Conservation (phyloP, 805 yeast species). For the Cyberlindnera mississippiensis region DNA sequence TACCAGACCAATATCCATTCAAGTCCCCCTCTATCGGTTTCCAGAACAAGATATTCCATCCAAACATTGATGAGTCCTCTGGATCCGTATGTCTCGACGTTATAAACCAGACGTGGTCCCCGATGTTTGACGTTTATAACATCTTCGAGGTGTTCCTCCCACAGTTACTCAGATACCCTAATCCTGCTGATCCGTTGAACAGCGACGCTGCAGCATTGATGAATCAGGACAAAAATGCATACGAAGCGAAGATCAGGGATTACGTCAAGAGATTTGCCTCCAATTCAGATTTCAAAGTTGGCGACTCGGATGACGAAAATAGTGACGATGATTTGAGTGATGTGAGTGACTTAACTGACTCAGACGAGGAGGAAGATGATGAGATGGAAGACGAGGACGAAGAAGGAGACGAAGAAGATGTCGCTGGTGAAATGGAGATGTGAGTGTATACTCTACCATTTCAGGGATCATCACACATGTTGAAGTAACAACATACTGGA, state of each 20-base stretch:
- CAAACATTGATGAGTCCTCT: slow-evolving; percentile 85
- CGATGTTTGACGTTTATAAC: slow-evolving; percentile 89
- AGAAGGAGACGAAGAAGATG: slow-evolving; percentile 24
- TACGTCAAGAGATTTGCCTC: slow-evolving; percentile 73
- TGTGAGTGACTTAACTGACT: slow-evolving; percentile 24
- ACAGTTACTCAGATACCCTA: slow-evolving; percentile 86
- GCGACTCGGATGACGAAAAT: slow-evolving; percentile 45
- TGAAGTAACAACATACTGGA: too few relatives aligned
- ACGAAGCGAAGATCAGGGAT: slow-evolving; percentile 64
- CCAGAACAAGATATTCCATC: slow-evolving; percentile 87
- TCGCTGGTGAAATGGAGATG: slow-evolving; percentile 14
- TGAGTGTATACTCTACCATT: neutral
- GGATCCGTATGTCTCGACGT: slow-evolving; percentile 96
- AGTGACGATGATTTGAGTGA: slow-evolving; percentile 33
- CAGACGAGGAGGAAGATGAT: slow-evolving; percentile 22
- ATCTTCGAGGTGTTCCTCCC: slow-evolving; percentile 93
- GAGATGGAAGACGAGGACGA: slow-evolving; percentile 20
- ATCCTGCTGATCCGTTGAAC: slow-evolving; percentile 90
- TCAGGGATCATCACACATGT: neutral
- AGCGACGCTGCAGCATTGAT: slow-evolving; percentile 83
- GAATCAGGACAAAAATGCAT: slow-evolving; percentile 61
- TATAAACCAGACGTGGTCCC: slow-evolving; percentile 97
- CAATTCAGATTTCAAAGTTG: slow-evolving; percentile 38
- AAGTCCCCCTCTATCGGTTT: slow-evolving; percentile 96
- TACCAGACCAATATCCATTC: slow-evolving; percentile 94